Percentiles rank a stretch among this genome's conserved stretches.
phyloP scores from a whole-genome alignment of 331 rosid genomes.

The Stylosanthes scabra region DNA sequence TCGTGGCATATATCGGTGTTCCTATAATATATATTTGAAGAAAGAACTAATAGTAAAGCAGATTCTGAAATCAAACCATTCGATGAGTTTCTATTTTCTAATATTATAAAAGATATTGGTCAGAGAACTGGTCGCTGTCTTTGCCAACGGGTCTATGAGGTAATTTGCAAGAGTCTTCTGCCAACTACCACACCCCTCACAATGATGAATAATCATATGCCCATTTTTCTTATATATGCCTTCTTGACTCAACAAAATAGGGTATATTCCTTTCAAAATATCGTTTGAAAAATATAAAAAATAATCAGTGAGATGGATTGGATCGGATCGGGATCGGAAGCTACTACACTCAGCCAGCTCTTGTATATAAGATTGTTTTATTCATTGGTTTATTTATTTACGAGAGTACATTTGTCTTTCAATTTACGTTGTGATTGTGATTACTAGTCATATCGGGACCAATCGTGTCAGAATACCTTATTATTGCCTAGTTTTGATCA shows the following conservation, averaged over 20 bases:
- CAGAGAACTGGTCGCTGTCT: slow-evolving; percentile 30
- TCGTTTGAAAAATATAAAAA: not conserved
- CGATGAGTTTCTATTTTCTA: not conserved
- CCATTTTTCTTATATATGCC: slow-evolving; percentile 24
- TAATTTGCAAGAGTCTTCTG: slow-evolving; percentile 9
- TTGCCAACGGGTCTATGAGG: slow-evolving; percentile 19
- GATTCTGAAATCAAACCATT: too few relatives aligned
- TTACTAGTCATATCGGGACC: too few relatives aligned
- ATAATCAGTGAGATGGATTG: too few relatives aligned
- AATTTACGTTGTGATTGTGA: not conserved
- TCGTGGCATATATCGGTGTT: too few relatives aligned
- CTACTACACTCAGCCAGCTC: slow-evolving; percentile 22
- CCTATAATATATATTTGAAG: too few relatives aligned
- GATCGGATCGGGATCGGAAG: not conserved
- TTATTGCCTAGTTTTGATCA: not conserved
- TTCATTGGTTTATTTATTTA: not conserved
- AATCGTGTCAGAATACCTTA: not conserved
- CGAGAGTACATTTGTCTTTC: slow-evolving; percentile 5
- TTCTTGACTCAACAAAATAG: not conserved
- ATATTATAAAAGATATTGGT: not conserved
- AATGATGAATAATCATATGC: slow-evolving; percentile 29
- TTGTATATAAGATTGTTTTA: not conserved
- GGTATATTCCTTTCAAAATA: not conserved
- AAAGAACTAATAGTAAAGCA: not conserved
- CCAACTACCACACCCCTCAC: slow-evolving; percentile 36